Percentiles rank a stretch among this genome's conserved stretches.
These are phyloP conservation scores for Pleurostoma richardsiae DNA, from an alignment of 2,329 filamentous ascomycete species.

Conservation along the genomic window DNA sequence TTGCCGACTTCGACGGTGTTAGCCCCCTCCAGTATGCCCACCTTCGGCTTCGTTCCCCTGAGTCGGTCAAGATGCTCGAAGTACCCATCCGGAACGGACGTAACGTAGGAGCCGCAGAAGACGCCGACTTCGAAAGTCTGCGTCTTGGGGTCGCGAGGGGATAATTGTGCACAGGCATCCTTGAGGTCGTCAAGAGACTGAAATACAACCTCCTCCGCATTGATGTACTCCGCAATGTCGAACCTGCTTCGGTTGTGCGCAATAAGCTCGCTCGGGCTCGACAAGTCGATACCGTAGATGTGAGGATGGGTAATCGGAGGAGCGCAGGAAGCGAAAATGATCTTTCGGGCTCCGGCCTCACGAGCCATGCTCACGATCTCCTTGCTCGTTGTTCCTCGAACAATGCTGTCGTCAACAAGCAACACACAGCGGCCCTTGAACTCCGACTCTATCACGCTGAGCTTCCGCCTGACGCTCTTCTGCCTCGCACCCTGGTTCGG, in stretches of 20 bases:
- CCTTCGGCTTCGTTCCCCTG: constrained; percentile 63
- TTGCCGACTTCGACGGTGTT: not conserved
- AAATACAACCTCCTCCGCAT: constrained; percentile 50
- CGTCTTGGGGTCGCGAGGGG: constrained; percentile 46
- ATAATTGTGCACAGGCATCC: constrained; percentile 69
- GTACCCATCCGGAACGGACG: constrained; percentile 72
- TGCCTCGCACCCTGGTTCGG: constrained; percentile 73
- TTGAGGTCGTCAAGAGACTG: constrained; percentile 69
- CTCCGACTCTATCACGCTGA: constrained; percentile 81
- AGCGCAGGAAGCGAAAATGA: constrained; percentile 78
- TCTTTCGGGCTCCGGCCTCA: constrained; percentile 75
- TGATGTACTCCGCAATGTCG: constrained; percentile 37
- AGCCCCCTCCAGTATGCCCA: constrained; percentile 2
- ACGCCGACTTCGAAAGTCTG: constrained; percentile 81
- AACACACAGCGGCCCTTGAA: constrained; percentile 77
- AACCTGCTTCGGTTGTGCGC: constrained; percentile 32
- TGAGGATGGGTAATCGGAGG: constrained; percentile 82
- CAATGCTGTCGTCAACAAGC: constrained; percentile 85
- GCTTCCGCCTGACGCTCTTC: constrained; percentile 83
- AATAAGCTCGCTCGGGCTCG: constrained; percentile 25
- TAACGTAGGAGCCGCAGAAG: constrained; percentile 84
- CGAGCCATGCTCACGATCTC: constrained; percentile 81
- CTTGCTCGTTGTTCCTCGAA: constrained; percentile 75
- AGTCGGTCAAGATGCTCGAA: constrained; percentile 74
- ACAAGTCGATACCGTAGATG: constrained; percentile 37